Conservation (phyloP, 352 stramenopile genomes). For the Globisporangium cystogenes region DNA sequence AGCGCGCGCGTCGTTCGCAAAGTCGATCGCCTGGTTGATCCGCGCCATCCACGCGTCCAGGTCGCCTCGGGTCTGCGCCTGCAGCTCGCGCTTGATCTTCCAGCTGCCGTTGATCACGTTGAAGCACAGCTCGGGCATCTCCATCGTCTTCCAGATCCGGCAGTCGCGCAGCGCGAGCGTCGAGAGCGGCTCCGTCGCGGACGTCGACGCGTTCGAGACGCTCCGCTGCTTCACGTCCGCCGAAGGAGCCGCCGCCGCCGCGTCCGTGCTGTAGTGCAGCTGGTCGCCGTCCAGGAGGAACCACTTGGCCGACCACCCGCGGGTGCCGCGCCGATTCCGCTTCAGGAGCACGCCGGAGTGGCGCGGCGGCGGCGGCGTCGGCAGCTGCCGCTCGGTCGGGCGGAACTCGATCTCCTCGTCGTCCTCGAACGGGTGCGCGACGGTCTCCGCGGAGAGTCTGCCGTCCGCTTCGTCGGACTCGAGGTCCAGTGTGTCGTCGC, state of each 20-base stretch:
- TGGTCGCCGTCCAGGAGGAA: slow-evolving; percentile 67
- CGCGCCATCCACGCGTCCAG: slow-evolving; percentile 67
- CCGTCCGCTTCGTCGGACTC: slow-evolving; percentile 32
- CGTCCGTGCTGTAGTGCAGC: slow-evolving; percentile 63
- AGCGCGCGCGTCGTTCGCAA: slow-evolving; percentile 58
- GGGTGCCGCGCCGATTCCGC: slow-evolving; percentile 62
- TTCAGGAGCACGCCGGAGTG: slow-evolving; percentile 64
- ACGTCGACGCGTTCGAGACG: background rate
- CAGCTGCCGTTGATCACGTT: slow-evolving; percentile 70
- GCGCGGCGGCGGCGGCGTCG: slow-evolving; percentile 37
- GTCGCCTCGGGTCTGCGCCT: slow-evolving; percentile 48
- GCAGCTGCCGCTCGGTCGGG: slow-evolving; percentile 13
- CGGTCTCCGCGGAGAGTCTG: slow-evolving; percentile 15
- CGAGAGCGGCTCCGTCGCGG: slow-evolving; percentile 25
- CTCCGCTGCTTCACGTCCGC: slow-evolving; percentile 5
- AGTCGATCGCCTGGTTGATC: slow-evolving; percentile 75
- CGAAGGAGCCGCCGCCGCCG: slow-evolving; percentile 9
- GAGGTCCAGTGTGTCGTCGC: slow-evolving; percentile 36
- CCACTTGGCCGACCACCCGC: slow-evolving; percentile 64
- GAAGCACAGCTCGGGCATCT: slow-evolving; percentile 79
- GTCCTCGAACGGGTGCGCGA: slow-evolving; percentile 25
- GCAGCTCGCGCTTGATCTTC: slow-evolving; percentile 83
- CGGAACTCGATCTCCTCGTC: slow-evolving; percentile 19
- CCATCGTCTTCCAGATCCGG: slow-evolving; percentile 84
- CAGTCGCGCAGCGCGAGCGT: slow-evolving; percentile 63